A percentile compares a stretch with the other conserved stretches of the same genome.
Conservation (phyloP, 139 green algal genomes). For the Coccomyxa sp. region DNA sequence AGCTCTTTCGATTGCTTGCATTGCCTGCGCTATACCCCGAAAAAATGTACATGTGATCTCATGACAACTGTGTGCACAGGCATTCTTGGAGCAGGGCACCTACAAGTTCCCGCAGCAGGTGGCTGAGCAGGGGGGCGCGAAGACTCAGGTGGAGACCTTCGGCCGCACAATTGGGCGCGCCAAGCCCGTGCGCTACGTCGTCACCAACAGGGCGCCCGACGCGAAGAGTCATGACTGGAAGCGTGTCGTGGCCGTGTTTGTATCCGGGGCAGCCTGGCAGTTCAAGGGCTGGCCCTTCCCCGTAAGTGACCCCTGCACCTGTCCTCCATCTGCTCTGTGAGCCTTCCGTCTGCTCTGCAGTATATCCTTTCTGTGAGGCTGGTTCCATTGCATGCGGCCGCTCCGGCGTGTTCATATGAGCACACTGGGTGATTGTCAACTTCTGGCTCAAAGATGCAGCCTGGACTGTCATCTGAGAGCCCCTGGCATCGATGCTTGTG, state of each 20-base stretch:
- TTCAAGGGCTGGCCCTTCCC: constrained; percentile 59
- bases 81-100: constrained; percentile 49
- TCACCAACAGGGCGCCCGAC: constrained; percentile 38
- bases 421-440: too few species aligned
- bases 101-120: constrained; percentile 33
- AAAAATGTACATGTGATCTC: too few species aligned
- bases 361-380: too few species aligned
- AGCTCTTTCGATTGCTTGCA: too few species aligned
- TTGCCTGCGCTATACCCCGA: too few species aligned
- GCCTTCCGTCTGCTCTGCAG: too few species aligned
- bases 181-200: constrained; percentile 46
- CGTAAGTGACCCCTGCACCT: background rate
- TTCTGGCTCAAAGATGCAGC: too few species aligned
- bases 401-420: too few species aligned
- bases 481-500: too few species aligned
- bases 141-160: constrained; percentile 8
- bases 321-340: background rate
- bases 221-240: constrained; percentile 42
- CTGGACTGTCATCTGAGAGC: too few species aligned
- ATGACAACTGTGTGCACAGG: too few species aligned
- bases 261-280: constrained; percentile 62
- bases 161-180: constrained; percentile 41
- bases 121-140: constrained; percentile 10
- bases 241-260: constrained; percentile 66
- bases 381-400: too few species aligned